Base-by-base conservation (phyloP, 257 asterid species). In the Anisodus tanguticus region DNA sequence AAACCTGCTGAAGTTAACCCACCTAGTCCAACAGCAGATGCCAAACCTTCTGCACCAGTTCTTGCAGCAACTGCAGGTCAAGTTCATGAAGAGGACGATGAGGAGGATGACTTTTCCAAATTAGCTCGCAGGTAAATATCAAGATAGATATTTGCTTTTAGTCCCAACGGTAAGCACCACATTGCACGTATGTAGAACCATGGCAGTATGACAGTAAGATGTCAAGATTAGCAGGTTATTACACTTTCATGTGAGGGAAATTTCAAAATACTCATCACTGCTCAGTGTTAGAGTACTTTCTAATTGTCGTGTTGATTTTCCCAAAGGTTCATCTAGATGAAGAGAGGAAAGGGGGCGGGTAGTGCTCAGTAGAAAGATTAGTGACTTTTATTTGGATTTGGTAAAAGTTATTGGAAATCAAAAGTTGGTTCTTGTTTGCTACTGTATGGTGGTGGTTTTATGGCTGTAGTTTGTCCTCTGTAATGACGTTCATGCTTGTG, bases 71-170 rank as follows among this genome's bases (percentile, higher is more conserved):
- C 84, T 4, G 76, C 62, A 37, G 84, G 72, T 69, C 85, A 80
- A 79, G 68, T 77, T 62, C 92, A 89, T 49, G 97, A 91, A 84
- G 97, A 91, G 83, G 98, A 94, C 22, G 98, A 94, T 81, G 97
- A 95, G 90, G 99, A 97, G 85, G 99, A 97, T 22, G 99, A 97
- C 89, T 97, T 97, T 80, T 95, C 98, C 12, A 94, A 72, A 89
- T 91, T 97, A 67, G 98, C 98, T 85, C 92, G 97, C 88, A 97
- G 99, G 99, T 93, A 54, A 78, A 9, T 83, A 45, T 67, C 59
- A 79, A 79, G 57, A 45, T 51, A 2, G 66, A 67, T 68, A 43
- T 58, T 12, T 63, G 53, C 16, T 8, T 72, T 60, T 53, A 53
- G 3, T 77, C 41, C 63, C 45, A 22, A 26, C 26, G 12, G 41